Conservation (phyloP, 371 early-diverging fungal species). For the Haplosporangium sp. region DNA sequence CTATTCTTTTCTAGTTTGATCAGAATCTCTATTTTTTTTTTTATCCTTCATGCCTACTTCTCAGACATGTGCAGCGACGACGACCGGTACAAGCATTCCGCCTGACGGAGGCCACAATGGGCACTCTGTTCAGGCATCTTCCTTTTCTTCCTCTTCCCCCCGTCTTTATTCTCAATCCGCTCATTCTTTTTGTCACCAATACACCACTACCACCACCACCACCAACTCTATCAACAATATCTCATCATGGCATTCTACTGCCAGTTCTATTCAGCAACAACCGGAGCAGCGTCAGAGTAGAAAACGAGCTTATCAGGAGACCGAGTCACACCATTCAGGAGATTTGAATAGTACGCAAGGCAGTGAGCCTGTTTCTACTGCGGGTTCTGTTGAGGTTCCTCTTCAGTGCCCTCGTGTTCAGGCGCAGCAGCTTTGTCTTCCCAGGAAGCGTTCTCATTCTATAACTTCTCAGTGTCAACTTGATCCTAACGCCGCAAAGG, state of each 20-base stretch:
- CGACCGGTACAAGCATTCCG: constrained; percentile 38
- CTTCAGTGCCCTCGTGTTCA: constrained; percentile 36
- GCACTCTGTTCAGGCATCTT: constrained; percentile 24
- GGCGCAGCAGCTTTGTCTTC: constrained; percentile 37
- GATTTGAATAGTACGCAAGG: not conserved
- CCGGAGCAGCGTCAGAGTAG: constrained; percentile 11
- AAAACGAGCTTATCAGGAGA: constrained; percentile 25
- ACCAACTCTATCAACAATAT: constrained; percentile 3
- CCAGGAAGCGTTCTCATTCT: constrained; percentile 28
- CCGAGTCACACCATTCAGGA: not conserved
- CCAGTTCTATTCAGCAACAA: not conserved
- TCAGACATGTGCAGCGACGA: constrained; percentile 43
- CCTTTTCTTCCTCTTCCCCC: constrained; percentile 17
- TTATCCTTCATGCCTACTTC: constrained; percentile 43
- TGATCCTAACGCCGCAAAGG: constrained; percentile 34
- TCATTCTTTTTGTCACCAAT: constrained; percentile 1
- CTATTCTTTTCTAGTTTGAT: constrained; percentile 4
- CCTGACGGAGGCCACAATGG: constrained; percentile 38
- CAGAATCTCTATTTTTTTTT: not conserved
- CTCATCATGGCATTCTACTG: not conserved
- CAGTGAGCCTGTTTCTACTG: not conserved
- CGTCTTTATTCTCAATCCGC: constrained; percentile 3
- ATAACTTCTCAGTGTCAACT: constrained; percentile 8
- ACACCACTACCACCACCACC: not conserved
- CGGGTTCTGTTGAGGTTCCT: constrained; percentile 5